phyloP scores from a whole-genome alignment of 768 basidiomycete genomes.

The Leccinum boreale region DNA sequence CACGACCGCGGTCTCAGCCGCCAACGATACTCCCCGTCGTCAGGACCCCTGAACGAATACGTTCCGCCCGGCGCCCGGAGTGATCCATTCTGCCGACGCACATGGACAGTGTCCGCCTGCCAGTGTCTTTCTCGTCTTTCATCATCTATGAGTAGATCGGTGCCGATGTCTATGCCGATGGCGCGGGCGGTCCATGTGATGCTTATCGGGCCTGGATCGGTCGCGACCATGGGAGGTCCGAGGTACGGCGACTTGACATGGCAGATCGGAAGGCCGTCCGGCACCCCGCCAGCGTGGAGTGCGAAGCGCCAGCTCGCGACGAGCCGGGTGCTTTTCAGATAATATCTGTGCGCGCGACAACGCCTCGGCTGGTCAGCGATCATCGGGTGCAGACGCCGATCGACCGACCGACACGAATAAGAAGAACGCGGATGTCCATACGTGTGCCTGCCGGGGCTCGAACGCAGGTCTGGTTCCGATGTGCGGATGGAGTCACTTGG shows the following conservation, averaged over 20 bases:
- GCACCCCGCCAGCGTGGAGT: conserved; percentile 15
- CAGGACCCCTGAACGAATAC: conserved; percentile 22
- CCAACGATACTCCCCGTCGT: conserved; percentile 27
- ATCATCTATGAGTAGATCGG: not conserved
- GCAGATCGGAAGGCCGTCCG: conserved; percentile 20
- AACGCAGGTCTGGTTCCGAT: not conserved
- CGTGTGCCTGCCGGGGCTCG: not conserved
- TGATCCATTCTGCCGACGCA: conserved; percentile 9
- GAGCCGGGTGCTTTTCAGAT: conserved; percentile 18
- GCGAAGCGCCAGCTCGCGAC: conserved; percentile 20
- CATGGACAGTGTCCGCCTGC: not conserved
- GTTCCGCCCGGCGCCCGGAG: not conserved
- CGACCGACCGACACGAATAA: not conserved
- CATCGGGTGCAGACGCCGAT: not conserved
- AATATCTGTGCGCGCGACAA: conserved; percentile 20
- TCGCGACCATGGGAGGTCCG: conserved; percentile 18
- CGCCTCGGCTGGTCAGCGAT: not conserved
- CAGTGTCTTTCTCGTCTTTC: not conserved
- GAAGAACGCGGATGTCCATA: not conserved
- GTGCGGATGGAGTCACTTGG: not conserved
- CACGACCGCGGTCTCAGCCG: conserved; percentile 8
- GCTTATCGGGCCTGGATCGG: conserved; percentile 15
- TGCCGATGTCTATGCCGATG: not conserved
- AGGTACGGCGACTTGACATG: conserved; percentile 28
- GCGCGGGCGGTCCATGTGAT: conserved; percentile 13